These are phyloP conservation scores for Ascochyta viciae-villosae DNA, from an alignment of 2,329 filamentous ascomycete species.

Conservation along the genomic window DNA sequence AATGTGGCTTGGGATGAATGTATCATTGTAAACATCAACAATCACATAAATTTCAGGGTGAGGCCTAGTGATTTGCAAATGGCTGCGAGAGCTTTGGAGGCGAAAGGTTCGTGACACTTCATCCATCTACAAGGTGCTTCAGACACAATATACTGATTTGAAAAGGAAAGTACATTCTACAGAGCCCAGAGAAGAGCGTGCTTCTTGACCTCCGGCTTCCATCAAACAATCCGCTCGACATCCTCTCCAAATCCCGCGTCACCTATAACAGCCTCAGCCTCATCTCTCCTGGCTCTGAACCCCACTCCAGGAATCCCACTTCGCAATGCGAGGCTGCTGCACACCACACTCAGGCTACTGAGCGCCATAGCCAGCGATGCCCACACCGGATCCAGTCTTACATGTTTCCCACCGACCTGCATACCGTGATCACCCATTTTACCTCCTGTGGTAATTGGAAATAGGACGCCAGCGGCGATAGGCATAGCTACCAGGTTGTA, in stretches of 20 bases:
- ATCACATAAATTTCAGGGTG: neutral
- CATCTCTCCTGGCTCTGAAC: slow-evolving; percentile 42
- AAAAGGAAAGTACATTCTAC: too few species aligned
- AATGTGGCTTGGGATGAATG: slow-evolving; percentile 5
- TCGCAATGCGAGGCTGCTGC: slow-evolving; percentile 78
- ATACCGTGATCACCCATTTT: slow-evolving; percentile 58
- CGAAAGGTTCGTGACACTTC: too few species aligned
- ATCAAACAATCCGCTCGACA: slow-evolving; percentile 4
- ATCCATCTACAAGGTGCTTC: too few species aligned
- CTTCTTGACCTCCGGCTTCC: neutral
- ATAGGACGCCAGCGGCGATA: slow-evolving; percentile 81
- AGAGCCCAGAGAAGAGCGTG: too few species aligned
- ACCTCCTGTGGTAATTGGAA: slow-evolving; percentile 59
- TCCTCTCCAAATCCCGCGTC: neutral
- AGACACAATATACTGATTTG: too few species aligned
- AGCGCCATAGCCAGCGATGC: slow-evolving; percentile 90
- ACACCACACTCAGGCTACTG: slow-evolving; percentile 87
- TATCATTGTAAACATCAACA: neutral
- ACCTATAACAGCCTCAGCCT: neutral
- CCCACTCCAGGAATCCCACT: slow-evolving; percentile 54
- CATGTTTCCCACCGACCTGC: slow-evolving; percentile 54
- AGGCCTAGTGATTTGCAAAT: neutral
- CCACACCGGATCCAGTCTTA: slow-evolving; percentile 80
- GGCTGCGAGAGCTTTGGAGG: too few species aligned
- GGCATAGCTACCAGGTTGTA: slow-evolving; percentile 83